Evolutionary conservation across 2,329 filamentous ascomycete genomes (phyloP).

Genomic region (Pseudogymnoascus sp.): DNA sequence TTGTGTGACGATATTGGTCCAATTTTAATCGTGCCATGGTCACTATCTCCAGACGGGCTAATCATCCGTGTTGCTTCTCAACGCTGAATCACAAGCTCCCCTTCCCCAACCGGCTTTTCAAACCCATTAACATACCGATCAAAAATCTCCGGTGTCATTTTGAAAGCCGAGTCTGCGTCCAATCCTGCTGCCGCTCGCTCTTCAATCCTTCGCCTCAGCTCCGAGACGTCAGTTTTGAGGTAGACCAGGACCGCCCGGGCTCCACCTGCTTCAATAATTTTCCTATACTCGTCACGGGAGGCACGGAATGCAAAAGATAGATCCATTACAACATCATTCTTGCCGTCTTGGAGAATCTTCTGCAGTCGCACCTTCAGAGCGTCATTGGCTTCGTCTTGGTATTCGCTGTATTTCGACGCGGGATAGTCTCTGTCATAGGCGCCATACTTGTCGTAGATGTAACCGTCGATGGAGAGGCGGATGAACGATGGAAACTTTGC

Average conservation of each 20-base stretch:
- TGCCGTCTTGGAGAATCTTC: background rate
- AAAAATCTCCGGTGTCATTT: background rate
- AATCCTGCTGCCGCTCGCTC: background rate
- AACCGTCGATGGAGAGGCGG: conserved; percentile 6
- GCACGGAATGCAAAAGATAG: background rate
- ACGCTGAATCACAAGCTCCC: background rate
- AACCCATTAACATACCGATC: background rate
- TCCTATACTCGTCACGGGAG: background rate
- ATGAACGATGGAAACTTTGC: background rate
- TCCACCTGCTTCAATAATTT: background rate
- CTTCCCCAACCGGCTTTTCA: background rate
- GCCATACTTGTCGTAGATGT: background rate
- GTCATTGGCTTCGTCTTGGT: background rate
- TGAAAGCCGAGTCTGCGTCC: background rate
- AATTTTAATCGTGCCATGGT: background rate
- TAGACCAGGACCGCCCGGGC: background rate
- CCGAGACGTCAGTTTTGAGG: background rate
- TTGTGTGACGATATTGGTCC: background rate
- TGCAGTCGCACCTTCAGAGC: background rate
- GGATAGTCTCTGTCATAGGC: background rate
- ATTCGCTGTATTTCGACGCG: background rate
- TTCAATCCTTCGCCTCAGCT: background rate
- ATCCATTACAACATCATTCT: background rate
- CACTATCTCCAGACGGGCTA: background rate
- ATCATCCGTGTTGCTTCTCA: background rate